Evolutionary conservation across 192 early-diverging fungal genomes (phyloP).

Genomic region (Gaertneriomyces semiglobifer): DNA sequence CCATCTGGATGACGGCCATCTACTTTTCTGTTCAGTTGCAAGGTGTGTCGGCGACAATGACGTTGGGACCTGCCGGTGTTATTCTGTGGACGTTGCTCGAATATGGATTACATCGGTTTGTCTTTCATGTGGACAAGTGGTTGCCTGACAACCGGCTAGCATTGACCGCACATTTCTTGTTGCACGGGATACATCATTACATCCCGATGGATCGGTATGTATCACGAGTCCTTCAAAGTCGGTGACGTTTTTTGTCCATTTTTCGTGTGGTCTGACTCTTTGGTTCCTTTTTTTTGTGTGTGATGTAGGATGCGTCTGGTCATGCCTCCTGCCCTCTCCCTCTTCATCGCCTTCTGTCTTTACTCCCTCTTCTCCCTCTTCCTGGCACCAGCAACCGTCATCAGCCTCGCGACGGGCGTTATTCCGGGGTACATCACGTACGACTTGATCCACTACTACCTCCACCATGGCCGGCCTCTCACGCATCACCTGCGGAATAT

Average conservation of each 20-base stretch:
- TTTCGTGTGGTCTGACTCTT: not conserved
- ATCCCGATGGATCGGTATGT: conserved; percentile 88
- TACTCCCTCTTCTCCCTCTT: conserved; percentile 49
- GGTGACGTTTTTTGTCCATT: not conserved
- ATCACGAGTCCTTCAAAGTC: not conserved
- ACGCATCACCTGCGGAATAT: conserved; percentile 73
- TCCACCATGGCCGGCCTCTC: conserved; percentile 82
- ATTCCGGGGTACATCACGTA: conserved; percentile 84
- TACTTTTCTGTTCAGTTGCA: conserved; percentile 37
- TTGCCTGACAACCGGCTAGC: conserved; percentile 79
- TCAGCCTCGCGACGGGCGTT: conserved; percentile 71
- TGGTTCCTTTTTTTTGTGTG: conserved; percentile 22
- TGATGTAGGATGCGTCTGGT: conserved; percentile 78
- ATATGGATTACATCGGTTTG: conserved; percentile 87
- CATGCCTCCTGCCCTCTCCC: conserved; percentile 84
- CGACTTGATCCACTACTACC: conserved; percentile 91
- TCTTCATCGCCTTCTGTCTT: conserved; percentile 65
- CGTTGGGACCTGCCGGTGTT: conserved; percentile 48
- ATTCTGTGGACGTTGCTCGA: conserved; percentile 83
- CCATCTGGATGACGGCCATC: conserved; percentile 57
- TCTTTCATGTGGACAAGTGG: conserved; percentile 88
- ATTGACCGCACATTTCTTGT: conserved; percentile 76
- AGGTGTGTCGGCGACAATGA: conserved; percentile 14
- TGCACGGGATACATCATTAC: conserved; percentile 96
- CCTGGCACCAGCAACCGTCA: conserved; percentile 61